Evolutionary conservation across 1,284 basidiomycete genomes (phyloP), one percentile per base, ranked within the genome.

Genomic region (Sparassis latifolia): DNA sequence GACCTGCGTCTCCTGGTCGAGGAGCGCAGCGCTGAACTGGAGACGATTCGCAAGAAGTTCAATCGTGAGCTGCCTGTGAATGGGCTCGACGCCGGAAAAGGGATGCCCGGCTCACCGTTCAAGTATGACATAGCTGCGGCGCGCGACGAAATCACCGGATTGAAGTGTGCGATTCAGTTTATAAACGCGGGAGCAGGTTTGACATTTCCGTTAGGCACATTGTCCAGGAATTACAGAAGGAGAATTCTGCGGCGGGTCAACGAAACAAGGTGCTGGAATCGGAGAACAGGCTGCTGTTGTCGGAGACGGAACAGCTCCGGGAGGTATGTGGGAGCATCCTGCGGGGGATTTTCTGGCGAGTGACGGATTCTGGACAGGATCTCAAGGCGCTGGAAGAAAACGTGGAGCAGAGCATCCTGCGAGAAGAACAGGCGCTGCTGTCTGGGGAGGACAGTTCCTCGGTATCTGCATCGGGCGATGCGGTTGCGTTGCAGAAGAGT

Each of bases 181-280:
- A 5, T 30, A 32, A 6, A 37, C 6, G 35, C 12, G 35, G 35
- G 1, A 6, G 7, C 12, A 12, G 7, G 35, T 7, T 37, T 37
- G 35, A 37, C 12, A 37, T 37, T 7, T 37, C 12, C 57, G 49
- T 53, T 58, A 90, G 87, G 66, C 87, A 92, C 63, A 91, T 97
- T 59, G 82, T 96, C 30, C 86, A 90, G 61, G 88, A 93, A 61
- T 74, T 96, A 42, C 88, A 89, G 63, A 84, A 88, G 58, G 93
- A 96, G 69, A 90, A 83, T 58, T 66, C 79, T 3, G 70, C 76
- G n/a, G 67, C 82, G 6, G 69, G 75, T 28, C 81, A 87, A 53
- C 76, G 77, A 57, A 83, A 81, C 66, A 88, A 86, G 62, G 66
- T 85, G 39, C 69, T 92, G 33, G 82, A 91, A 62, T 76, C 79